phyloP scores from a whole-genome alignment of 768 basidiomycete species.

The Mycena latifolia region DNA sequence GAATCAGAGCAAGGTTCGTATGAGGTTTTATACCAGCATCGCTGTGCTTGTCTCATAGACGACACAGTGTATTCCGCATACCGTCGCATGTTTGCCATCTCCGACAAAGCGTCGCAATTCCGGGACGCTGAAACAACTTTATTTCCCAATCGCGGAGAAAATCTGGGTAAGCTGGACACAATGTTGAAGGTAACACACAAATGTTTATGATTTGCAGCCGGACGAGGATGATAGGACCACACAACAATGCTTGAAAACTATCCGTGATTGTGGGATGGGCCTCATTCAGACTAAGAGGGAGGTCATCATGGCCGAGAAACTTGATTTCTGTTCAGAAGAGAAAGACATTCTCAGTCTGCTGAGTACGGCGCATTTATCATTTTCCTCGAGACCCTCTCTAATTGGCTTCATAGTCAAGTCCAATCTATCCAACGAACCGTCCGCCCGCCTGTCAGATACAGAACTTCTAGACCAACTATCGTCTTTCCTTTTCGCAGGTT shows the following conservation, averaged over 20 bases:
- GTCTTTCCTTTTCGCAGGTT: slow-evolving; percentile 75
- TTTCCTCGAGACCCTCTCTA: not conserved
- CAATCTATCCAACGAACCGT: slow-evolving; percentile 61
- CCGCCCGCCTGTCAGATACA: slow-evolving; percentile 65
- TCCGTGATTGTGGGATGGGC: slow-evolving; percentile 55
- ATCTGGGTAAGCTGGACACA: slow-evolving; percentile 53
- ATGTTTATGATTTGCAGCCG: slow-evolving; percentile 49
- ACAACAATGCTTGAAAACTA: slow-evolving; percentile 52
- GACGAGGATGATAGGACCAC: slow-evolving; percentile 53
- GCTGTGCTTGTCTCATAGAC: not conserved
- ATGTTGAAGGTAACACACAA: not conserved
- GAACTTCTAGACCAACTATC: slow-evolving; percentile 74
- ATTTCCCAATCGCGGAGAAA: slow-evolving; percentile 59
- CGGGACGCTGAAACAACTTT: slow-evolving; percentile 57
- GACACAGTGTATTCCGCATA: slow-evolving; percentile 31
- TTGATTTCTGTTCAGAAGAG: slow-evolving; percentile 45
- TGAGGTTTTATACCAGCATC: not conserved
- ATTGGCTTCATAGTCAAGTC: slow-evolving; percentile 62
- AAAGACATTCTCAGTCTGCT: slow-evolving; percentile 64
- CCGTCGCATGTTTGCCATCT: slow-evolving; percentile 61
- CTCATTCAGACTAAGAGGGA: slow-evolving; percentile 59
- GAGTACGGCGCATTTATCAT: slow-evolving; percentile 48
- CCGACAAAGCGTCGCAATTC: slow-evolving; percentile 57
- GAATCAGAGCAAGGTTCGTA: slow-evolving; percentile 53
- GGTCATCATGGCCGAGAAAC: slow-evolving; percentile 49